Percentiles rank a stretch among this genome's conserved stretches.
These are phyloP conservation scores for Pythium insidiosum DNA, from an alignment of 352 stramenopile genomes.

Conservation along the genomic window DNA sequence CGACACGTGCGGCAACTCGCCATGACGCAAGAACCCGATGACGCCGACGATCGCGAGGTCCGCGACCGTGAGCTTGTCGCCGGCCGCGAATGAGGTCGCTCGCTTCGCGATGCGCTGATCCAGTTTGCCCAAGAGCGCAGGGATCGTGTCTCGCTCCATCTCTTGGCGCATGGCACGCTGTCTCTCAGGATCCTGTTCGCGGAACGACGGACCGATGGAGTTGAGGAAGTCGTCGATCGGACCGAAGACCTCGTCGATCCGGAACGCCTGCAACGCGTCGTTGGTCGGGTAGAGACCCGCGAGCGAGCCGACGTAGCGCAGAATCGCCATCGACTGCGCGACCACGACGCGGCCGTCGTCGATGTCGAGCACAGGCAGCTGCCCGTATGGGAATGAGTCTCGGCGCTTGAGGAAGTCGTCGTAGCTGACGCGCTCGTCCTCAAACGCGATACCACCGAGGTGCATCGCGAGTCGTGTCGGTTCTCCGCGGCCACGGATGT, in stretches of 20 bases:
- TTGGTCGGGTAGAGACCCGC: conserved; percentile 15
- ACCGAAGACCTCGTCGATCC: conserved; percentile 32
- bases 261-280: neutral
- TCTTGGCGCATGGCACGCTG: conserved; percentile 18
- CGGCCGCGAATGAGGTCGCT: conserved; percentile 13
- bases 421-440: conserved; percentile 19
- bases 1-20: too few relatives aligned
- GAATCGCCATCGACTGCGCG: conserved; percentile 34
- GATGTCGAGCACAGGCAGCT: conserved; percentile 21
- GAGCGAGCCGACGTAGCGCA: conserved; percentile 54
- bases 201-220: conserved; percentile 10
- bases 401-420: conserved; percentile 15
- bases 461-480: conserved; percentile 16
- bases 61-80: conserved; percentile 28
- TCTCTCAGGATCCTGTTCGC: conserved; percentile 22
- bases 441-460: conserved; percentile 21
- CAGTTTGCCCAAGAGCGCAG: conserved; percentile 25
- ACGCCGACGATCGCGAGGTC: conserved; percentile 46
- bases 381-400: conserved; percentile 17
- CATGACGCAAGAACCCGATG: too few relatives aligned
- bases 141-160: conserved; percentile 24
- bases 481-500: conserved; percentile 19
- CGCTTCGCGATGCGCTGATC: conserved; percentile 20
- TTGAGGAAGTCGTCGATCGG: conserved; percentile 26
- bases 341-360: conserved; percentile 15